Evolutionary conservation across 164 flowering plant species (phyloP).

Genomic region (Tetracentron sinense): DNA sequence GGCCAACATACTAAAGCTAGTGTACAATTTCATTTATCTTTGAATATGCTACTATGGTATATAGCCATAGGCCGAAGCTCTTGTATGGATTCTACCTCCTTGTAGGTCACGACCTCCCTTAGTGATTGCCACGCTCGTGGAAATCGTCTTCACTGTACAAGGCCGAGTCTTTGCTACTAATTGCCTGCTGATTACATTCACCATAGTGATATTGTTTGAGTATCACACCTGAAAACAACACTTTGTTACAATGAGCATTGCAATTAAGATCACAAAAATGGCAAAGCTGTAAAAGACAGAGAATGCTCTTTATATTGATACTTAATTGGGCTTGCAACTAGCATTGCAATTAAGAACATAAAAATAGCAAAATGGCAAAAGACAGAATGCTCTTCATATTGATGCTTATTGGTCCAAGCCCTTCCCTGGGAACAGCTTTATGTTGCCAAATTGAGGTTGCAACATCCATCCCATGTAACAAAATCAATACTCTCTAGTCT

Average conservation of each 20-base stretch:
- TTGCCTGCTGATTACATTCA: slow-evolving; percentile 5
- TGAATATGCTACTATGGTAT: slow-evolving; percentile 8
- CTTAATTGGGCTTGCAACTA: no score
- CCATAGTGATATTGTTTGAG: slow-evolving; percentile 17
- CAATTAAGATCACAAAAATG: background rate
- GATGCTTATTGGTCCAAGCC: no score
- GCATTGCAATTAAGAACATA: no score
- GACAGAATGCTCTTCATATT: no score
- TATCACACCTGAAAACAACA: slow-evolving; percentile 17
- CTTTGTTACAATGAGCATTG: background rate
- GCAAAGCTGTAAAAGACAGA: no score
- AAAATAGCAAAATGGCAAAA: no score
- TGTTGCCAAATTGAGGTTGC: no score
- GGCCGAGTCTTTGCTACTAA: slow-evolving; percentile 12
- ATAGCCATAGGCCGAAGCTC: slow-evolving; percentile 15
- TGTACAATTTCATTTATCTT: slow-evolving; percentile 2
- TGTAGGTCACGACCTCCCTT: slow-evolving; percentile 10
- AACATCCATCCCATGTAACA: no score
- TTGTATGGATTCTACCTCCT: slow-evolving; percentile 19
- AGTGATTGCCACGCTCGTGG: slow-evolving; percentile 13
- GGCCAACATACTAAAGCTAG: no score
- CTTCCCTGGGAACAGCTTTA: no score
- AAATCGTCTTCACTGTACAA: slow-evolving; percentile 20
- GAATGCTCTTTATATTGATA: no score
- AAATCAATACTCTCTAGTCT: no score